Base-by-base conservation (phyloP, 2,329 filamentous ascomycete species). In the Scedosporium minutisporum region DNA sequence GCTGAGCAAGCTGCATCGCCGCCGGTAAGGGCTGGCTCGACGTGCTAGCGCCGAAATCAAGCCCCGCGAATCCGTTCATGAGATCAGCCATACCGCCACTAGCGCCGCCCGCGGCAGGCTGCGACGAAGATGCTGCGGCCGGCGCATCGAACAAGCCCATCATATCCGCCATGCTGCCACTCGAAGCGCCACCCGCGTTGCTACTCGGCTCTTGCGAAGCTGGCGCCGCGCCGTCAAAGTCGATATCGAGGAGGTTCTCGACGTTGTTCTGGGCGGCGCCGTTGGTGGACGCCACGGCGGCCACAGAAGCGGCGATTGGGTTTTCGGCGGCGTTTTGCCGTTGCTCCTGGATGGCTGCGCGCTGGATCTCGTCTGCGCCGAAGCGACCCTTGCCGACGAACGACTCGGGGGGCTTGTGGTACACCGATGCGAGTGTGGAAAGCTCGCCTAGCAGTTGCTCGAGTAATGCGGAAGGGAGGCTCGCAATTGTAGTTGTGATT, bases 381-480 rank as follows among this genome's bases (percentile, higher is more conserved):
- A 91, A 97, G 55, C 93, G 87, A 51, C 95, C 95, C 76, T 96
- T 92, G 68, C 95, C 95, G 63, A 99, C 88, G 75, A 99, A 99
- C n/a, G 93, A 92, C 82, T 96, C 91, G 55, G 95, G 93, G 7
- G 93, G 93, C 78, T 96, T 97, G 84, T 99, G 95, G 77, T 99
- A 99, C 23, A 99, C 95, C 1, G 93, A 97, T 6, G 95, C 92
- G 33, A 99, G 84, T 9, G 95, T 97, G 12, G 93, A 97, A 38
- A 99, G 85, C 74, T 99, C 93, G 9, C 83, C 82, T 7, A 99
- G 85, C n/a, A 99, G 86, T 73, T 92, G 88, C 65, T 99, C 93
- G 53, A 99, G 83, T 6, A 99, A 82, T 41, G 87, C 81, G 4
- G 89, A 84, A 1, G 95, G 92, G 33, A 97, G 82, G 63, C 90